Evolutionary conservation across 768 basidiomycete species (phyloP).

Genomic region (Boletus rubropictus): DNA sequence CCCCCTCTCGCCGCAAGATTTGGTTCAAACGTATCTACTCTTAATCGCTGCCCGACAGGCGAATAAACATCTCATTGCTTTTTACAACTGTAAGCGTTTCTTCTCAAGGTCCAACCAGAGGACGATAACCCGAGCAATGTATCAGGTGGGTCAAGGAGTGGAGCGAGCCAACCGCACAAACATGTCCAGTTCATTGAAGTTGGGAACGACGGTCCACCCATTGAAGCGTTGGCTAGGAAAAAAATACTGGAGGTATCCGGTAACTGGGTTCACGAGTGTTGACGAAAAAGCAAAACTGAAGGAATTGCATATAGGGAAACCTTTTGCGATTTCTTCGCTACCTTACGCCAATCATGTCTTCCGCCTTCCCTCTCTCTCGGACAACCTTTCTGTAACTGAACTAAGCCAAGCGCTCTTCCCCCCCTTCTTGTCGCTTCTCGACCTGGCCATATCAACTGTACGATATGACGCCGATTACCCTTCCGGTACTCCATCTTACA

Average conservation of each 20-base stretch:
- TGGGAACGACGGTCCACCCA: constrained; percentile 61
- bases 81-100: constrained; percentile 74
- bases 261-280: constrained; percentile 3
- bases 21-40: constrained; percentile 71
- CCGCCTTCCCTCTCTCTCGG: constrained; percentile 36
- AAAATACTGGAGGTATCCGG: constrained; percentile 46
- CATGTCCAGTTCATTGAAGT: constrained; percentile 83
- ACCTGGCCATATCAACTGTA: constrained; percentile 68
- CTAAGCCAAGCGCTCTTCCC: constrained; percentile 49
- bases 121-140: background rate
- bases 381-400: constrained; percentile 29
- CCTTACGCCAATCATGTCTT: constrained; percentile 80
- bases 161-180: constrained; percentile 87
- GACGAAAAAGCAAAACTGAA: constrained; percentile 1
- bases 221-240: constrained; percentile 62
- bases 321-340: constrained; percentile 61
- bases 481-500: constrained; percentile 68
- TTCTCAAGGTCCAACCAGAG: background rate
- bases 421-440: constrained; percentile 68
- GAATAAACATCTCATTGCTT: constrained; percentile 63
- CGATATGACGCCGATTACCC: constrained; percentile 63
- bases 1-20: constrained; percentile 72
- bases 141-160: constrained; percentile 68
- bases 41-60: constrained; percentile 61
- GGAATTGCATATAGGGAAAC: constrained; percentile 45